Evolutionary conservation across 306 rosid species (phyloP).

Genomic region (Lathyrus tuberosus): DNA sequence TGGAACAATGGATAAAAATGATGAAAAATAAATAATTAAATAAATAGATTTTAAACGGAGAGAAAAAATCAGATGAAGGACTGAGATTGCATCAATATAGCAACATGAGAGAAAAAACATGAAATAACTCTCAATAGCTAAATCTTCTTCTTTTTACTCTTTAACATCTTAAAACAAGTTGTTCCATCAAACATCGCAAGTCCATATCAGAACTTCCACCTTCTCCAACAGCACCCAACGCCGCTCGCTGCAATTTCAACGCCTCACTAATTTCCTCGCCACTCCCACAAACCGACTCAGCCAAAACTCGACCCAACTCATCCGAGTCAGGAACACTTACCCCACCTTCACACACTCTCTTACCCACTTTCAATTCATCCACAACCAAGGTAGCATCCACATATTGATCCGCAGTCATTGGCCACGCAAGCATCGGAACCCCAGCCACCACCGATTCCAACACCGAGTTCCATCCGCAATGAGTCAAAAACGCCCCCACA

Average conservation of each 20-base stretch:
- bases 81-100: too few relatives aligned
- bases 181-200: slow-evolving; percentile 28
- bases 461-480: slow-evolving; percentile 66
- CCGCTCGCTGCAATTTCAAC: slow-evolving; percentile 23
- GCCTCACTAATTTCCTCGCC: background rate
- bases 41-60: too few relatives aligned
- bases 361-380: slow-evolving; percentile 46
- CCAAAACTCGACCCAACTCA: slow-evolving; percentile 36
- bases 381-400: slow-evolving; percentile 47
- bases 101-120: too few relatives aligned
- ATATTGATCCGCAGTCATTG: slow-evolving; percentile 53
- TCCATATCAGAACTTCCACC: slow-evolving; percentile 48
- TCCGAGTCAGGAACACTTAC: slow-evolving; percentile 35
- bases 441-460: slow-evolving; percentile 46
- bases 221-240: slow-evolving; percentile 39
- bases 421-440: slow-evolving; percentile 54
- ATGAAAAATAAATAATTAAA: too few relatives aligned
- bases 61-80: too few relatives aligned
- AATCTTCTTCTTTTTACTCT: too few relatives aligned
- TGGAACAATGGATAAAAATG: too few relatives aligned
- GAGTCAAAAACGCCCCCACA: slow-evolving; percentile 51
- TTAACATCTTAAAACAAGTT: background rate
- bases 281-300: slow-evolving; percentile 38
- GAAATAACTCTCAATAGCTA: too few relatives aligned
- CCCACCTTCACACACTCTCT: slow-evolving; percentile 45